A percentile compares a stretch with the other conserved stretches of the same genome.
phyloP scores from a whole-genome alignment of 2,329 filamentous ascomycete species.

The Bisporella sp. region DNA sequence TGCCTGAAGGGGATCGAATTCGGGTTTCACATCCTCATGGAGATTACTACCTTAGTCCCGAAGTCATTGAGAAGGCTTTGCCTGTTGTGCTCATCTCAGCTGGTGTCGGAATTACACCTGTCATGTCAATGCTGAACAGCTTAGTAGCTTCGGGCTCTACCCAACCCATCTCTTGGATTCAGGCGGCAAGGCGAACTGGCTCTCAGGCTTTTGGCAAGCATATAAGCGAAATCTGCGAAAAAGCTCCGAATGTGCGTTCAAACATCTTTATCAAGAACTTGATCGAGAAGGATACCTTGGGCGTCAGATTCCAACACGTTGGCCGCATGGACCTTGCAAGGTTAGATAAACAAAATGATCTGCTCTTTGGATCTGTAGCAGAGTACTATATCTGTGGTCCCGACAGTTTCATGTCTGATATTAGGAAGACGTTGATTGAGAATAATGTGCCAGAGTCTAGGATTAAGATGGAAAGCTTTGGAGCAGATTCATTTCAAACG shows the following conservation, averaged over 20 bases:
- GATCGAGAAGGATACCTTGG: neutral
- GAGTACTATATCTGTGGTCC: slow-evolving; percentile 4
- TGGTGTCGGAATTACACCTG: slow-evolving; percentile 61
- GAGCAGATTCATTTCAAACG: neutral
- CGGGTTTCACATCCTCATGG: slow-evolving; percentile 49
- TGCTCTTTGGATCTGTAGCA: neutral
- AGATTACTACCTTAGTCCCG: slow-evolving; percentile 54
- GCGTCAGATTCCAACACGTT: neutral
- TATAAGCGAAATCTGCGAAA: slow-evolving; percentile 26
- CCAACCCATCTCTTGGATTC: slow-evolving; percentile 55
- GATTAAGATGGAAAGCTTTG: neutral
- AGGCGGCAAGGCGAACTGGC: slow-evolving; percentile 45
- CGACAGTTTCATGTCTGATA: slow-evolving; percentile 1
- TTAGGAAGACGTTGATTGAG: neutral
- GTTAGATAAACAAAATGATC: neutral
- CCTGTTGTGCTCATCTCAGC: slow-evolving; percentile 61
- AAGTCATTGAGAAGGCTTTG: slow-evolving; percentile 30
- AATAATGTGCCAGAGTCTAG: neutral
- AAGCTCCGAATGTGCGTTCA: neutral
- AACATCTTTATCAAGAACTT: slow-evolving; percentile 1
- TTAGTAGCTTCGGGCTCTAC: slow-evolving; percentile 29
- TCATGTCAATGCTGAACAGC: slow-evolving; percentile 58
- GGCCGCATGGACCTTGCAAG: slow-evolving; percentile 1
- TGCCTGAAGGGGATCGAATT: slow-evolving; percentile 44
- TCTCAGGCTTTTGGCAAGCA: slow-evolving; percentile 49